phyloP scores from a whole-genome alignment of 2,329 filamentous ascomycete genomes.

The Microcera coccophila region DNA sequence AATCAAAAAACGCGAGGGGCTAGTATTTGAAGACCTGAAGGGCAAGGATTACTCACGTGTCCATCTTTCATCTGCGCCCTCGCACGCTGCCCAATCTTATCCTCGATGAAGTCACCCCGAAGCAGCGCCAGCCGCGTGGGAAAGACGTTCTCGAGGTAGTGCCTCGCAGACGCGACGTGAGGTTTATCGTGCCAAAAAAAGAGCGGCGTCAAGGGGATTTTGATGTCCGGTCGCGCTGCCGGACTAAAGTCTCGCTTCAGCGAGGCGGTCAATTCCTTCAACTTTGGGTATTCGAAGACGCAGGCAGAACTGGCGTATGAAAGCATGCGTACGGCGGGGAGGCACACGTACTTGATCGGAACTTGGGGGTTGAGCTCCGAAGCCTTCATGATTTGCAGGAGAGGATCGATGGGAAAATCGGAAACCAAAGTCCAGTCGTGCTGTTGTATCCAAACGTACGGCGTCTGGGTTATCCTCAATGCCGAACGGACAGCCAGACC shows the following conservation, averaged over 20 bases:
- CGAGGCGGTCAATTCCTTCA: constrained; percentile 39
- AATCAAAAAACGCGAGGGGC: neutral
- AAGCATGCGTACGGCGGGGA: constrained; percentile 50
- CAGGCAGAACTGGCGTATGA: constrained; percentile 47
- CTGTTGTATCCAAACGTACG: constrained; percentile 56
- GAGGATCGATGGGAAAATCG: constrained; percentile 40
- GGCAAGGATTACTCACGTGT: constrained; percentile 9
- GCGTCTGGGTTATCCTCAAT: constrained; percentile 42
- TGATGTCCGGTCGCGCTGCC: constrained; percentile 1
- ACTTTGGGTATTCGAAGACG: constrained; percentile 39
- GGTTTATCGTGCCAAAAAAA: constrained; percentile 60
- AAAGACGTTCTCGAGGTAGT: constrained; percentile 50
- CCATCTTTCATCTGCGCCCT: constrained; percentile 55
- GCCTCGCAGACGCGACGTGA: constrained; percentile 45
- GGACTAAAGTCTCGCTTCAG: constrained; percentile 41
- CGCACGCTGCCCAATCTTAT: constrained; percentile 52
- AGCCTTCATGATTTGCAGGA: constrained; percentile 45
- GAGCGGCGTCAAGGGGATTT: constrained; percentile 49
- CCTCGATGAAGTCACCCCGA: constrained; percentile 54
- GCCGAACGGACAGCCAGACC: constrained; percentile 52
- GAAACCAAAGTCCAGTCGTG: constrained; percentile 52
- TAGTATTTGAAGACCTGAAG: neutral
- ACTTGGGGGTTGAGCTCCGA: constrained; percentile 26
- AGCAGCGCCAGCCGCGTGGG: constrained; percentile 46
- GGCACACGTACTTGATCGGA: constrained; percentile 51